Evolutionary conservation across 2,329 filamentous ascomycete species (phyloP), one percentile per base, ranked within the genome.

Genomic region (Aspergillus novofumigatus): DNA sequence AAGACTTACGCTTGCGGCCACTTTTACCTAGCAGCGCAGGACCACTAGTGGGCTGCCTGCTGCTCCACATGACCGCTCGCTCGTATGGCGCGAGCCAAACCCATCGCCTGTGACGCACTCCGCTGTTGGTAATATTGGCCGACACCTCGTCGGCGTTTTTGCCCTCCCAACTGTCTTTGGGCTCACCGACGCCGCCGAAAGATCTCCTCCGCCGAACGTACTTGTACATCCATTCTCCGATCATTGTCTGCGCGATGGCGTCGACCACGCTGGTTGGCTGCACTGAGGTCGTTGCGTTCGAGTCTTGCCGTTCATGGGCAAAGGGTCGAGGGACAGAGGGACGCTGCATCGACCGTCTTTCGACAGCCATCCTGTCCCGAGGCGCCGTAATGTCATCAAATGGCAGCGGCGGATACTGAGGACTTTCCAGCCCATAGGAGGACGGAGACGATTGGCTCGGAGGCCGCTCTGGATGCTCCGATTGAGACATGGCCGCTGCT

Each of bases 21-120:
- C 89, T 89, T 80, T 97, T 99, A 64, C 94, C 94, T 81, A 97
- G 83, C 73, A 99, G 77, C 32, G 92, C 93, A 66, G 86, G 89
- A 32, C 92, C 92, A 65, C 87, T 91, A 9, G 87, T 91, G 17
- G 94, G 94, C 75, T 99, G 94, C 80, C 96, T 97, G 81, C 89
- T 96, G 75, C 93, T 97, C 94, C 94, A 99, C 74, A 99, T 90
- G 59, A 99, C 93, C 11, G 93, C 89, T 61, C 92, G 84, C 75
- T 99, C 94, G 69, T 99, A 97, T 2, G 94, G 94, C 20, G 93
- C 94, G 61, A 99, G 83, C 94, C 94, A 99, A 1, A 99, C 94
- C 94, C 94, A 99, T 72, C 94, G 84, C 78, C 92, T 97, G 73
- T 99, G 94, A 29, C 94, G 78, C 4, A 83, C 89, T 63, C 85